Evolutionary conservation across 345 rosid species (phyloP).

Genomic region (Citrus sp.): DNA sequence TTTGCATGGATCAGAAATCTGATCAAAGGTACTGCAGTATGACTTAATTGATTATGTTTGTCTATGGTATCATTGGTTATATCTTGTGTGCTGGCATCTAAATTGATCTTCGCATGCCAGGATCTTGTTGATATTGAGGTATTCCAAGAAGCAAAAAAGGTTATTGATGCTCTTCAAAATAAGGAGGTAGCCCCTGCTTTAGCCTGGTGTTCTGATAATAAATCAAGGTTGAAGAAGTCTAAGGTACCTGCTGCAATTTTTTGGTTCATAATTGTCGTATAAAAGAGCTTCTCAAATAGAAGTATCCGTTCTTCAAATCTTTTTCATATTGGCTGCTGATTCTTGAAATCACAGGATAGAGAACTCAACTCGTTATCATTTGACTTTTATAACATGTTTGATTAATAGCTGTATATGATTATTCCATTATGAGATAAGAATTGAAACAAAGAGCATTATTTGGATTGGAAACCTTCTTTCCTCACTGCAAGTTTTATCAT

Average conservation of each 20-base stretch:
- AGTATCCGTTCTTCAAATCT: not conserved
- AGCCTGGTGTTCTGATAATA: conserved; percentile 92
- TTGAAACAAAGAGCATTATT: not conserved
- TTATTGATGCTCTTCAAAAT: conserved; percentile 78
- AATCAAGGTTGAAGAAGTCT: conserved; percentile 83
- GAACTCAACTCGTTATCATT: not conserved
- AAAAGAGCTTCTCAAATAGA: not conserved
- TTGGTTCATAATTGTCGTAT: not conserved
- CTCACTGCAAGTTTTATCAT: too few relatives aligned
- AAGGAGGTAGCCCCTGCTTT: conserved; percentile 83
- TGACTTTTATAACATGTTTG: not conserved
- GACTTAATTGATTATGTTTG: not conserved
- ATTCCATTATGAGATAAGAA: not conserved
- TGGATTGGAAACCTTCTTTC: not conserved
- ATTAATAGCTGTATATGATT: not conserved
- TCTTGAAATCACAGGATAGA: not conserved
- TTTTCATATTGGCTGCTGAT: not conserved
- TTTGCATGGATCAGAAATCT: not conserved
- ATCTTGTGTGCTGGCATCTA: not conserved
- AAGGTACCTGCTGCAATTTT: conserved; percentile 45
- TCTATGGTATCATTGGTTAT: not conserved
- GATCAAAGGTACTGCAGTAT: not conserved
- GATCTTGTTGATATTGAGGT: conserved; percentile 95
- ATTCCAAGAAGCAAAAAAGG: conserved; percentile 82
- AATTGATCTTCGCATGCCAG: conserved; percentile 33